Evolutionary conservation across 176 grass and related monocot species (phyloP).

Genomic region (Ensete glaucum): DNA sequence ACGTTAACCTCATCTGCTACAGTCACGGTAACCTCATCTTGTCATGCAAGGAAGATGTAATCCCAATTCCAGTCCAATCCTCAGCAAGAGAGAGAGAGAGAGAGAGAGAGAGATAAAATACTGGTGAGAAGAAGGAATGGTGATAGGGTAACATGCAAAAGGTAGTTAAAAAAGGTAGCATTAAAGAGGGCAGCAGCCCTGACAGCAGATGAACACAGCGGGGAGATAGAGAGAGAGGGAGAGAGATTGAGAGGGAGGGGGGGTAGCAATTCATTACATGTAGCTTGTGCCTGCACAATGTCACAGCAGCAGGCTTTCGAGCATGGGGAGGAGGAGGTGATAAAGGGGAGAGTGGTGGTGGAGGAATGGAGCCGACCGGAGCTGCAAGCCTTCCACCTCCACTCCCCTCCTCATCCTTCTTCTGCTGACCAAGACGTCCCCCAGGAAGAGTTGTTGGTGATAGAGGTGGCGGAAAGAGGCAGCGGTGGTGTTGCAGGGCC

Average conservation of each 20-base stretch:
- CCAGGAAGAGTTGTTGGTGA: background rate
- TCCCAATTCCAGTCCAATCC: background rate
- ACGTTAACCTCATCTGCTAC: background rate
- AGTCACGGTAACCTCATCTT: background rate
- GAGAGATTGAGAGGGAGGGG: background rate
- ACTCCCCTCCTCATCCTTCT: conserved; percentile 22
- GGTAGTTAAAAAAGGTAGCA: conserved; percentile 4
- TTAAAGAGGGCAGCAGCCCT: background rate
- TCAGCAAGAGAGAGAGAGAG: background rate
- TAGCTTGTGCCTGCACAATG: conserved; percentile 1
- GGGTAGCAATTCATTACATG: background rate
- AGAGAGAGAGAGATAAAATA: background rate
- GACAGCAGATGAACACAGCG: background rate
- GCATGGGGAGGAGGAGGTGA: background rate
- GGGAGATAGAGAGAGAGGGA: background rate
- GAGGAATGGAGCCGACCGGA: conserved; percentile 65
- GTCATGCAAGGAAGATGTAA: background rate
- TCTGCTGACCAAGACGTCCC: background rate
- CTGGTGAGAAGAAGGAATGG: background rate
- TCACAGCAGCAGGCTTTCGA: conserved; percentile 7
- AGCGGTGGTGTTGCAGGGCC: background rate
- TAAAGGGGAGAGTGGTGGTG: conserved; percentile 5
- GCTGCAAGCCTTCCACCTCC: conserved; percentile 91
- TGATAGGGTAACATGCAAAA: background rate
- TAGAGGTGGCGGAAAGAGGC: conserved; percentile 5